Base-by-base conservation (phyloP, 148 eudicot species). In the Fallopia convolvulus region DNA sequence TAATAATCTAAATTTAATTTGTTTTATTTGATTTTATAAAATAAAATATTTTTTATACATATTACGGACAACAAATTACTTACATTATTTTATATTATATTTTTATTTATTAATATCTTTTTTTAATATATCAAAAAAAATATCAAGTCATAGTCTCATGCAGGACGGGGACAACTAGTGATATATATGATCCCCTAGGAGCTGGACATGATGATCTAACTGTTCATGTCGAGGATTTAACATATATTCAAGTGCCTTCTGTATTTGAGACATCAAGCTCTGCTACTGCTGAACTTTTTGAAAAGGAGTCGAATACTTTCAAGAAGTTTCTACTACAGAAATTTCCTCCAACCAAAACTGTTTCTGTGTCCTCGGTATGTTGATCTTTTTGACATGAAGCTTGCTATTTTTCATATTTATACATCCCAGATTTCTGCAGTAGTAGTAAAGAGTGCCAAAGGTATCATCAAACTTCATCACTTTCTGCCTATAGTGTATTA, bases 301-400 rank as follows among this genome's bases (percentile, higher is more conserved):
- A 50, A 50, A 88, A 82, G 83, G 96, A 84, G 61, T 91, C 93
- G 96, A 81, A 66, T 47, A 85, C 91, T 71, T 89, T 83, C 77
- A 91, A 83, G 84, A 89, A 82, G 76, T 65, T 88, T 21, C 77
- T 91, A 76, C 83, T 86, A 87, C 96, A 88, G 84, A 88, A 80
- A 56, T 89, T 85, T 83, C 89, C 96, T 49, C 83, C 80, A 56
- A 70, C 93, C 41, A 91, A 86, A 81, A 79, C 77, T 78, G 79
- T 87, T 36, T 78, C 87, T 44, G 46, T 89, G 56, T 89, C 96
- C 77, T 61, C 87, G 56, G 96, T 91, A 88, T 53, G 89, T 18
- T 73, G 26, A 55, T 46, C 72, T 72, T 20, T 46, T 20, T 20
- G 26, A 42, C 18, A 3, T 32, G n/a, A 30, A 7, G 8, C 8